Evolutionary conservation across 2,329 filamentous ascomycete genomes (phyloP).

Genomic region (Aureobasidium uvarum): DNA sequence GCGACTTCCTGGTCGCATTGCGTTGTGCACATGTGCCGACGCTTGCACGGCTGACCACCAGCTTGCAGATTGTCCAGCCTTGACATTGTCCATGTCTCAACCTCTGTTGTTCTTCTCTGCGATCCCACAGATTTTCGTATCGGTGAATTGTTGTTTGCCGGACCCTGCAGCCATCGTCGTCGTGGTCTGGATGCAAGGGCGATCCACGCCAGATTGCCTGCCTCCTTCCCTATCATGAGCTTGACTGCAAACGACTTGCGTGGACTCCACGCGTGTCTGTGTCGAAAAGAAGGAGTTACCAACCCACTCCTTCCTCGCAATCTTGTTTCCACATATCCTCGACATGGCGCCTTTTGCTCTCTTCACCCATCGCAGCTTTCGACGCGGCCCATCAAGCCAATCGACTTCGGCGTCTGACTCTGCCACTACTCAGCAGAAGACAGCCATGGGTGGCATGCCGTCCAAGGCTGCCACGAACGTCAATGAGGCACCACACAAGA

Average conservation of each 20-base stretch:
- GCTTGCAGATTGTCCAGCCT: not conserved
- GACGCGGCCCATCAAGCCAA: slow-evolving; percentile 12
- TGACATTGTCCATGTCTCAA: not conserved
- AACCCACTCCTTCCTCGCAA: slow-evolving; percentile 9
- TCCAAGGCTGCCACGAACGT: slow-evolving; percentile 8
- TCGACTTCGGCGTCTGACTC: not conserved
- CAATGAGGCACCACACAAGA: slow-evolving; percentile 21
- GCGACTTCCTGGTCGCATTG: not conserved
- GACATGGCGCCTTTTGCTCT: slow-evolving; percentile 21
- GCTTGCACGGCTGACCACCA: slow-evolving; percentile 15
- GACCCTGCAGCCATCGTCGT: slow-evolving; percentile 7
- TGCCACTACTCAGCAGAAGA: slow-evolving; percentile 2
- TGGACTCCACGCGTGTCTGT: slow-evolving; percentile 16
- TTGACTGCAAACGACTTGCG: slow-evolving; percentile 21
- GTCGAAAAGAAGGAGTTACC: slow-evolving; percentile 18
- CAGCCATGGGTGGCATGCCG: slow-evolving; percentile 19
- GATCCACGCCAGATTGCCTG: slow-evolving; percentile 8
- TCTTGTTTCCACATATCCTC: not conserved
- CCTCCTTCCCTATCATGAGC: slow-evolving; percentile 21
- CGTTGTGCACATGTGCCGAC: slow-evolving; percentile 2
- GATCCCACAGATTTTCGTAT: not conserved
- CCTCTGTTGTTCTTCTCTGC: not conserved
- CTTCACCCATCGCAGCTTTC: slow-evolving; percentile 22
- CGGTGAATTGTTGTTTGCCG: slow-evolving; percentile 5
- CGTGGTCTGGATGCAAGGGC: slow-evolving; percentile 16